phyloP scores from a whole-genome alignment of 1,284 basidiomycete species.

The Ustilago shanxiensis region DNA sequence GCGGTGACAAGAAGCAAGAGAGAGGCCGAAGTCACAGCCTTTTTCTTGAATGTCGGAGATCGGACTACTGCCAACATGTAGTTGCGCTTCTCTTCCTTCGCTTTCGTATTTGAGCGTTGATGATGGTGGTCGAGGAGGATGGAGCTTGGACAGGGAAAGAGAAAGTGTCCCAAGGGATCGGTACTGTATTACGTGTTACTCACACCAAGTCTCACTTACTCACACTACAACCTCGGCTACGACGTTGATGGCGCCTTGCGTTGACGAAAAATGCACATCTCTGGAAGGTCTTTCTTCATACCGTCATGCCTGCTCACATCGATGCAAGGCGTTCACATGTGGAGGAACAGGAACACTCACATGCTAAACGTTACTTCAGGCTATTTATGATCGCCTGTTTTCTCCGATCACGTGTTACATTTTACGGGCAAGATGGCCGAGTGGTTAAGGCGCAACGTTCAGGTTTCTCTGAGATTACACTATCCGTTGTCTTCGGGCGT shows the following conservation, averaged over 20 bases:
- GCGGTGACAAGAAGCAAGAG: slow-evolving; percentile 21
- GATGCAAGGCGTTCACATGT: too few species aligned
- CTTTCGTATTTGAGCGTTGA: not conserved
- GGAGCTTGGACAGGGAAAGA: not conserved
- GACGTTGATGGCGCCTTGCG: not conserved
- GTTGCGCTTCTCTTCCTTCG: not conserved
- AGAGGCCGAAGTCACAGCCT: slow-evolving; percentile 9
- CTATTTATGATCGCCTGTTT: not conserved
- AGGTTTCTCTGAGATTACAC: slow-evolving; percentile 34
- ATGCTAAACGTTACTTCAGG: too few species aligned
- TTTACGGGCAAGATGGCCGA: slow-evolving; percentile 69
- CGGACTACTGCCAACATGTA: slow-evolving; percentile 25
- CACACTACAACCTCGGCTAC: not conserved
- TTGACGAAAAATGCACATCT: not conserved
- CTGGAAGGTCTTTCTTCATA: too few species aligned
- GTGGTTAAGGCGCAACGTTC: slow-evolving; percentile 69
- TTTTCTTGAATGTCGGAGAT: slow-evolving; percentile 7
- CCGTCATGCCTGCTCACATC: too few species aligned
- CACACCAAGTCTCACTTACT: slow-evolving; percentile 6
- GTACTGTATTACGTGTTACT: not conserved
- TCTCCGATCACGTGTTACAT: rapidly evolving
- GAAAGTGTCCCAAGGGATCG: not conserved
- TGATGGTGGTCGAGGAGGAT: slow-evolving; percentile 8
- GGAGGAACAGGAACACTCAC: slow-evolving; percentile 40
- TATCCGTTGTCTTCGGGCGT: slow-evolving; percentile 66